Evolutionary conservation across 2,329 filamentous ascomycete genomes (phyloP), one percentile per base, ranked within the genome.

Genomic region (Pseudodiploospora longispora): DNA sequence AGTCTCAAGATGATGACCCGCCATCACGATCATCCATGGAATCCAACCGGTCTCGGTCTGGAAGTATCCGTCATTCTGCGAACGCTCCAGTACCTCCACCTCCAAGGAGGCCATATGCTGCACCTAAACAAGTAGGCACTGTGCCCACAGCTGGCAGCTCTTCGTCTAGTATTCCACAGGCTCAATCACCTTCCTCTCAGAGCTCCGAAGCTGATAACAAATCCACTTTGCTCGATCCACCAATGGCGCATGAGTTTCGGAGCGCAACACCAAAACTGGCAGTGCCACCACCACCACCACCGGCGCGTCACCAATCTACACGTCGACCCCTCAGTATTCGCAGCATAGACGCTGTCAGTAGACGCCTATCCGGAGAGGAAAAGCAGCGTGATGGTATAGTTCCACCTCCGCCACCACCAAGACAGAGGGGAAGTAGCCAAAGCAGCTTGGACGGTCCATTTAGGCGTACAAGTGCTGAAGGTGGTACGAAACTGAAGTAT

Each of bases 21-120:
- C 60, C 66, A 10, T 62, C 67, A 5, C 68, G 73, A 3, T 71
- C 72, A 7, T 78, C 75, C 0, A 43, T 69, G 6, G 74, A 76
- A n/a, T 77, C 74, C 6, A 64, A 59, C 5, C 59, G 65, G 4
- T 71, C 72, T 1, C 67, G 70, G 6, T 61, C 72, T 4, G 70
- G 70, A 19, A 72, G 69, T 48, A 52, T 69, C 31, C 70, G 70
- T 35, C 60, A 65, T 41, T 64, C 62, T 45, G 55, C 59, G 12
- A 61, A 63, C 43, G 68, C 66, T 0, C 76, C 75, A 0, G 69
- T 71, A 6, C 76, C 77, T 10, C 76, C 78, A 12, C 76, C 77
- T 1, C 74, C 77, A 6, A 67, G 76, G 37, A 68, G 78, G 30
- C 69, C 69, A 6, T 63, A 63, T 30, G 65, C 67, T 38, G 56